Conservation (phyloP, 805 yeast species). For the Wickerhamomyces alni region DNA sequence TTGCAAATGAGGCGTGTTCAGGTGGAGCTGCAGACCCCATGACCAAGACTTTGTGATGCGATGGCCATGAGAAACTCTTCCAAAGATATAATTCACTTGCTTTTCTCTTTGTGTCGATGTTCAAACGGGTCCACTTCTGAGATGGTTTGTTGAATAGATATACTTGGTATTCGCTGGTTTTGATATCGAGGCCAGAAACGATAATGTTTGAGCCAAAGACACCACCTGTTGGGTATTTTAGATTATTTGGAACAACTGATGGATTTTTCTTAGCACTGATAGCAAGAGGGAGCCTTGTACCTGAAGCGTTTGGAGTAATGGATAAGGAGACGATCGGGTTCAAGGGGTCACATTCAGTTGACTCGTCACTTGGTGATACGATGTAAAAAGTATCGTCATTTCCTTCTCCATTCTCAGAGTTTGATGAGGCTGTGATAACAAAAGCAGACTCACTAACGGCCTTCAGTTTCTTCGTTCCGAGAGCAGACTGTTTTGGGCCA, state of each 20-base stretch:
- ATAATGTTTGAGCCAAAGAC: slow-evolving; percentile 62
- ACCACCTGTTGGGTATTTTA: slow-evolving; percentile 55
- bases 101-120: slow-evolving; percentile 40
- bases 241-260: slow-evolving; percentile 37
- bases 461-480: slow-evolving; percentile 6
- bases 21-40: slow-evolving; percentile 38
- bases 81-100: slow-evolving; percentile 48
- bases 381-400: slow-evolving; percentile 15
- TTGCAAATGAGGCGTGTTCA: slow-evolving; percentile 21
- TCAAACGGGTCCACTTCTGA: slow-evolving; percentile 59
- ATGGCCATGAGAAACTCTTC: slow-evolving; percentile 69
- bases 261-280: slow-evolving; percentile 13
- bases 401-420: slow-evolving; percentile 3
- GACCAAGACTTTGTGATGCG: slow-evolving; percentile 66
- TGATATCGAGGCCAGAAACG: slow-evolving; percentile 51
- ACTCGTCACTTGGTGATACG: slow-evolving; percentile 10
- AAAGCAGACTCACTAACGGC: slow-evolving; percentile 14
- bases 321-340: slow-evolving; percentile 31
- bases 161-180: slow-evolving; percentile 37
- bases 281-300: slow-evolving; percentile 24
- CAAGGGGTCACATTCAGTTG: slow-evolving; percentile 1
- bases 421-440: slow-evolving; percentile 13
- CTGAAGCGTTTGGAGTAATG: slow-evolving; percentile 25
- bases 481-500: slow-evolving; percentile 10
- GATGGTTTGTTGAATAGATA: slow-evolving; percentile 48